Conservation (phyloP, 768 basidiomycete genomes). For the Ramaria rubella region DNA sequence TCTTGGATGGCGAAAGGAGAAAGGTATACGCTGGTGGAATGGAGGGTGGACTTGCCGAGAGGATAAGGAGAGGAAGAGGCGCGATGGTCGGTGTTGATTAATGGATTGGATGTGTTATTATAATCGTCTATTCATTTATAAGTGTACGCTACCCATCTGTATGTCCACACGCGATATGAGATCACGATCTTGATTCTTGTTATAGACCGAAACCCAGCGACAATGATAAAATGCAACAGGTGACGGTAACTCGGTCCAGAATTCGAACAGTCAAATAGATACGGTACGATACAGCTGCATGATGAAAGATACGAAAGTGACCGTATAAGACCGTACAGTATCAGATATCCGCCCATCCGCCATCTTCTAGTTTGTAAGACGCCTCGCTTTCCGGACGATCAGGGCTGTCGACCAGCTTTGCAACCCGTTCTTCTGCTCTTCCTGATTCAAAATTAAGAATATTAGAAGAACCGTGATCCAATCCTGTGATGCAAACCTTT, state of each 20-base stretch:
- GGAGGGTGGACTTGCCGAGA: constrained; percentile 68
- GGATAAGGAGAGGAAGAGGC: constrained; percentile 65
- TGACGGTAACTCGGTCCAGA: no score
- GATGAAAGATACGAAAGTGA: neutral
- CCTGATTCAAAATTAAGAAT: constrained; percentile 35
- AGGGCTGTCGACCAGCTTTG: constrained; percentile 84
- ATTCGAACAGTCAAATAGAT: neutral
- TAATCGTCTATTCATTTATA: neutral
- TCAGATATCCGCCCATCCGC: constrained; percentile 81
- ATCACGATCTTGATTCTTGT: no score
- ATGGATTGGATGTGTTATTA: neutral
- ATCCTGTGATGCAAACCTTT: constrained; percentile 50
- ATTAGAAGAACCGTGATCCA: neutral
- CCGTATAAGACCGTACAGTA: no score
- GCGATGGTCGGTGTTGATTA: constrained; percentile 44
- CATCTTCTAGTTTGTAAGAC: constrained; percentile 86
- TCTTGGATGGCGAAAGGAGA: constrained; percentile 79
- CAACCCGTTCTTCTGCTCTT: constrained; percentile 85
- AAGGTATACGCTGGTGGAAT: constrained; percentile 61
- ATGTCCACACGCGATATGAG: neutral
- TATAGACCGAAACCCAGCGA: no score
- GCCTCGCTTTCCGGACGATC: constrained; percentile 88
- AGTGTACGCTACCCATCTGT: no score
- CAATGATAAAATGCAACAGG: no score
- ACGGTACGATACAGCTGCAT: neutral